phyloP scores from a whole-genome alignment of 1,139 yeast species.

The Meyerozyma elateridarum region DNA sequence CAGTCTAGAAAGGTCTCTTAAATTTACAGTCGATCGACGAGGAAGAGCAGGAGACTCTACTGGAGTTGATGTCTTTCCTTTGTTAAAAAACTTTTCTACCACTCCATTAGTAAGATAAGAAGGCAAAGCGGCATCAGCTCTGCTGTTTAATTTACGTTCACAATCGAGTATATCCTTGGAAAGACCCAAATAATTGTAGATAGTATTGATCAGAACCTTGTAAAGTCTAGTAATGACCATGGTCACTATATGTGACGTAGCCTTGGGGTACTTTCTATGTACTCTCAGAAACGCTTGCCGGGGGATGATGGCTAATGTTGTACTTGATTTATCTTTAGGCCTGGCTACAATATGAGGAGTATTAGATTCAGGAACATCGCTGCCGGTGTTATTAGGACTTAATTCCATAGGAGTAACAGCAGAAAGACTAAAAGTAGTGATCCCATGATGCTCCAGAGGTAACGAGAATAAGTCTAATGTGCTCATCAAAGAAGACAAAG shows the following conservation, averaged over 20 bases:
- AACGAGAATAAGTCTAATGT: conserved; percentile 57
- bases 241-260: conserved; percentile 91
- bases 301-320: conserved; percentile 91
- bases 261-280: conserved; percentile 74
- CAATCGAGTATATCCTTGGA: conserved; percentile 79
- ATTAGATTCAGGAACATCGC: conserved; percentile 8
- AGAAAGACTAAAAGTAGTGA: conserved; percentile 33
- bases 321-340: conserved; percentile 44
- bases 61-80: conserved; percentile 4
- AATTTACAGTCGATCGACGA: conserved; percentile 2
- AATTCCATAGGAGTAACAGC: conserved; percentile 4
- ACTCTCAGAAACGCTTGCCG: conserved; percentile 73
- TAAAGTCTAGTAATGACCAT: conserved; percentile 84
- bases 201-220: conserved; percentile 87
- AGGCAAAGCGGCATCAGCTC: conserved; percentile 48
- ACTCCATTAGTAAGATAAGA: conserved; percentile 57
- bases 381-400: conserved; percentile 4
- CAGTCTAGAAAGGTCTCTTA: conserved; percentile 6
- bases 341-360: conserved; percentile 52
- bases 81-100: conserved; percentile 33
- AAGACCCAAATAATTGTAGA: conserved; percentile 79
- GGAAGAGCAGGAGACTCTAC: conserved; percentile 8
- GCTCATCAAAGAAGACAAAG: conserved; percentile 76
- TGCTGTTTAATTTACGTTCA: conserved; percentile 61
- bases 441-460: conserved; percentile 15